Base-by-base conservation (phyloP, 129 eudicot genomes). In the Artemisia tridentata region DNA sequence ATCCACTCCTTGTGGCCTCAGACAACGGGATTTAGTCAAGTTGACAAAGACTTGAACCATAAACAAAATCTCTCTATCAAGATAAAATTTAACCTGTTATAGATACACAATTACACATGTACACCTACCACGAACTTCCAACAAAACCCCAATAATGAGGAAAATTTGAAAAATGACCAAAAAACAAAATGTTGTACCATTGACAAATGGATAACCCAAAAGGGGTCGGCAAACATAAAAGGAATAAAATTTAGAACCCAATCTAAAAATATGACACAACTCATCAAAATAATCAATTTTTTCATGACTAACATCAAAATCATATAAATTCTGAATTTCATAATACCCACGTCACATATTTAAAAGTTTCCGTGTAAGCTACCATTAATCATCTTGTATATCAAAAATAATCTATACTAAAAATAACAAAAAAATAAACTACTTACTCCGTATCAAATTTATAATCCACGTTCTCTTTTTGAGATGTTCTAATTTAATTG, bases 301-400 rank as follows among this genome's bases (percentile, higher is more conserved):
- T 14, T 9, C 13, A 58, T 58, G 10, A 10, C 25, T 21, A 20
- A 4, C 50, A 6, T 46, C 73, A 55, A 48, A 21, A 11, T 11
- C 41, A 59, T 23, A 59, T 11, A 19, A 60, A 34, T 76, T 77
- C 81, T 21, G 45, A 77, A 77, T 51, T 70, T 63, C 65, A 71
- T 3, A 70, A 70, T 34, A 77, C 76, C 81, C 72, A 77, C 81
- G 77, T 77, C 77, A 70, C 75, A 2, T 17, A 63, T 64, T 78
- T 69, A 12, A 59, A 63, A 63, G 61, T 71, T 77, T 77, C 72
- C 76, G 81, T 70, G 72, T 71, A 23, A 67, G 64, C 64, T 63
- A 62, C 10, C 67, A 69, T 69, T 77, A 69, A 69, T 62, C 50
- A 52, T 72, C 61, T 54, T 10, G 13, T 13, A 62, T 62, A 62